Conservation (phyloP, 1,284 basidiomycete species). For the Fomitopsis pinicola region DNA sequence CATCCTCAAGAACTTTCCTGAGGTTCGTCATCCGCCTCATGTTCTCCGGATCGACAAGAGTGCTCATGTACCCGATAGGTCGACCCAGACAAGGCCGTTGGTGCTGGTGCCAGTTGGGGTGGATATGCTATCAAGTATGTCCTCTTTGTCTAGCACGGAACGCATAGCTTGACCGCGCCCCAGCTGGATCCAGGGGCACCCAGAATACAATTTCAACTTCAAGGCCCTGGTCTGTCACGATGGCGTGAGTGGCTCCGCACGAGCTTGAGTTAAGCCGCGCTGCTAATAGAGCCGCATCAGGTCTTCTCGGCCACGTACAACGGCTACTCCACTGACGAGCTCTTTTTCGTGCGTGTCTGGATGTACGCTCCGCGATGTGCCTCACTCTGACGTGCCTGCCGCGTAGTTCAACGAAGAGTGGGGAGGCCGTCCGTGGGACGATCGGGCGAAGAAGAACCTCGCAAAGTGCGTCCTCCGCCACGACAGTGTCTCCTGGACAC, state of each 20-base stretch:
- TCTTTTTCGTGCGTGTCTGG: constrained; percentile 69
- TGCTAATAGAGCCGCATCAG: constrained; percentile 25
- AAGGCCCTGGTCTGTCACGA: constrained; percentile 89
- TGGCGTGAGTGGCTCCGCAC: constrained; percentile 47
- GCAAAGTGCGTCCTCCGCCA: constrained; percentile 41
- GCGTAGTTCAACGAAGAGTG: constrained; percentile 78
- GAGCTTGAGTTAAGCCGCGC: constrained; percentile 4
- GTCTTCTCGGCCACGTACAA: constrained; percentile 71
- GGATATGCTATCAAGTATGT: constrained; percentile 81
- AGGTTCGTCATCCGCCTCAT: constrained; percentile 37
- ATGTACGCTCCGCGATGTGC: neutral
- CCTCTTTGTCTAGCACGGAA: neutral
- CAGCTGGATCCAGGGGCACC: constrained; percentile 94
- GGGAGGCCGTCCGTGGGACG: constrained; percentile 76
- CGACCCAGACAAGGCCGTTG: constrained; percentile 76
- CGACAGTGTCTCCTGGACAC: neutral
- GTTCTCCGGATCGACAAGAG: neutral
- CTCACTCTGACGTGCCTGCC: neutral
- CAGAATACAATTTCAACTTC: constrained; percentile 80
- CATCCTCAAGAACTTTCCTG: constrained; percentile 65
- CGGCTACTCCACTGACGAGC: constrained; percentile 79
- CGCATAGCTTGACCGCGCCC: constrained; percentile 1
- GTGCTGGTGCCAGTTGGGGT: constrained; percentile 78
- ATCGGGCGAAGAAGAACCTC: constrained; percentile 48
- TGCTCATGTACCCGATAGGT: constrained; percentile 45